Base-by-base conservation (phyloP, 2,329 filamentous ascomycete species). In the Pseudogymnoascus sp. region DNA sequence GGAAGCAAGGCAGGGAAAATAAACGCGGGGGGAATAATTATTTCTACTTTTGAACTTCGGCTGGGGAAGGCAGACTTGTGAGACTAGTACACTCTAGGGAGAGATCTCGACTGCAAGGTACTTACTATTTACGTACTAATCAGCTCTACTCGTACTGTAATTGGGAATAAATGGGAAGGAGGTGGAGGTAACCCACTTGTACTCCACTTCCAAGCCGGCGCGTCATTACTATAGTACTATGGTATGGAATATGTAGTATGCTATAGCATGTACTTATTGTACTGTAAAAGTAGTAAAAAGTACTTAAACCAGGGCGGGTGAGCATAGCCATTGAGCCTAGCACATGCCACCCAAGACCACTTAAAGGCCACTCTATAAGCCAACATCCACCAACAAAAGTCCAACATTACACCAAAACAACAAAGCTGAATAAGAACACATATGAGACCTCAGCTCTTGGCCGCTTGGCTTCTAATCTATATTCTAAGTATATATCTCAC, bases 61-160 rank as follows among this genome's bases (percentile, higher is more conserved):
- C 56, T 59, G 28, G 56, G 28, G 56, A 59, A 59, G 28, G 31
- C 56, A 37, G 56, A 59, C n/a, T 6, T 10, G 56, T 35, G 31
- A 59, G 21, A 31, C 8, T 11, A 23, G 23, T 50, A 50, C 44
- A 50, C 12, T 47, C 12, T 47, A 47, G 28, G 28, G 28, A 10
- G 28, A 31, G 28, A 7, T 25, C 40, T 44, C 18, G 18, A 16
- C 40, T 11, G 10, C 16, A 42, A 18, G 44, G 44, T 53, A 53
- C 44, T 31, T 53, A 53, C 6, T 53, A 53, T 53, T 53, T 53
- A 53, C 44, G 23, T 31, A 31, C 44, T 53, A 53, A 53, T 53
- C 44, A 53, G 7, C 23, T 53, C 44, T 31, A 53, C 44, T 53
- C 44, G 44, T 2, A 6, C 44, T 53, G 44, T 53, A 53, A 53